These are phyloP conservation scores for Handroanthus guayacan DNA, from an alignment of 257 asterid species.

Conservation along the genomic window DNA sequence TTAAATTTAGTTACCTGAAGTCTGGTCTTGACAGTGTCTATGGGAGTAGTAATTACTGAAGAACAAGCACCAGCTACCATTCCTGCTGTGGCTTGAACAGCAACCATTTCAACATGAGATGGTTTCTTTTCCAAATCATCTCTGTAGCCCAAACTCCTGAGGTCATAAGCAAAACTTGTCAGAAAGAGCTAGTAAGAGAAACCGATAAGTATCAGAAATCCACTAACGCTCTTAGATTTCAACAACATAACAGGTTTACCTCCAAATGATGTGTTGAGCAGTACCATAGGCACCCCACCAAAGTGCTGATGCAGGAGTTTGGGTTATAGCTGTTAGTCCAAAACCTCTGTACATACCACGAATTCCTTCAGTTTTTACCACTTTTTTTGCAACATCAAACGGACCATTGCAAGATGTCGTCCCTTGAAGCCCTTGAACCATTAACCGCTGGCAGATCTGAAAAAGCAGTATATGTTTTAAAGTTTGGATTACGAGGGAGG, in stretches of 20 bases:
- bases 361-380: conserved; percentile 70
- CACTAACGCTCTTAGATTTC: conserved; percentile 4
- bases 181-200: conserved; percentile 5
- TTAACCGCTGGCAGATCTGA: conserved; percentile 84
- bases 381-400: conserved; percentile 67
- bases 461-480: conserved; percentile 13
- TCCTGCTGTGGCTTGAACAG: conserved; percentile 91
- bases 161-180: conserved; percentile 5
- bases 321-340: conserved; percentile 77
- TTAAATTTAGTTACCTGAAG: conserved; percentile 67
- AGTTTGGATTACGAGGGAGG: not conserved
- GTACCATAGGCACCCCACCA: conserved; percentile 98
- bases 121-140: conserved; percentile 73
- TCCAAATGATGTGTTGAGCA: conserved; percentile 87
- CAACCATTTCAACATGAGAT: conserved; percentile 67
- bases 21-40: conserved; percentile 87
- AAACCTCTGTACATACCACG: conserved; percentile 93
- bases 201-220: not conserved
- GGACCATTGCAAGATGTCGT: conserved; percentile 76
- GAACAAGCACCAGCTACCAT: conserved; percentile 88
- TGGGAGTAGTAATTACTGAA: conserved; percentile 80
- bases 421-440: conserved; percentile 97
- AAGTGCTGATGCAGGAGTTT: conserved; percentile 92
- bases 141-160: conserved; percentile 72
- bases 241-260: conserved; percentile 48